phyloP scores from a whole-genome alignment of 2,329 filamentous ascomycete species.

The Cladophialophora bantiana region DNA sequence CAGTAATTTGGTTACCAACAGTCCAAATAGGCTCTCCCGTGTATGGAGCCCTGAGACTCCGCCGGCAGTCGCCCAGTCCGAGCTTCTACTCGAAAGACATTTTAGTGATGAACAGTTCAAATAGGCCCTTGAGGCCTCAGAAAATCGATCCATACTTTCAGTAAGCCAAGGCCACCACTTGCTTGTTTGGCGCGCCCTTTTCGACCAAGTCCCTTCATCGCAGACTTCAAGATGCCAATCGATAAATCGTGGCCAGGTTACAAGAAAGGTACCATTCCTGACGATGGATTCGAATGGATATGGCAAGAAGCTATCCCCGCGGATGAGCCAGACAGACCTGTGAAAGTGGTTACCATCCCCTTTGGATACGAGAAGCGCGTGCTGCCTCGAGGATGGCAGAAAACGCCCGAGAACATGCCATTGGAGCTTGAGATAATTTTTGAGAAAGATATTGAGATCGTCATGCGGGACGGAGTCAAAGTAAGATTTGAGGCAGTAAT shows the following conservation, averaged over 20 bases:
- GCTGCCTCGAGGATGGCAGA: constrained; percentile 28
- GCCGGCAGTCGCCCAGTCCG: not conserved
- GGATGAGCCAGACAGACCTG: constrained; percentile 18
- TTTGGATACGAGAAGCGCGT: constrained; percentile 31
- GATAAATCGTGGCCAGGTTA: constrained; percentile 30
- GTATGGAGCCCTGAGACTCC: not conserved
- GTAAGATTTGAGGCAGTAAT: constrained; percentile 36
- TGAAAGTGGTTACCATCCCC: constrained; percentile 16
- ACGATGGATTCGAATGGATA: constrained; percentile 25
- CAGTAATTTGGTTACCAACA: not conserved
- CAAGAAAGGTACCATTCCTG: constrained; percentile 23
- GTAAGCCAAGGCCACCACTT: not conserved
- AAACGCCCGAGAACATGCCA: constrained; percentile 25
- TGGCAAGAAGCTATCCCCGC: constrained; percentile 29
- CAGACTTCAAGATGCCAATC: constrained; percentile 20
- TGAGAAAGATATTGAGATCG: constrained; percentile 42
- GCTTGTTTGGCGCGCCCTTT: not conserved
- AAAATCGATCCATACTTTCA: not conserved
- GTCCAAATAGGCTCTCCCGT: not conserved
- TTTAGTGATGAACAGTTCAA: not conserved
- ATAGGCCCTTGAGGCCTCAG: not conserved
- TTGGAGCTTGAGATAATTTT: constrained; percentile 33
- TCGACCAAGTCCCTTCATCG: not conserved
- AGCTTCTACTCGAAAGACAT: not conserved
- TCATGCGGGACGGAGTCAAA: constrained; percentile 42